These are phyloP conservation scores for Fusarium veterinarium DNA, from an alignment of 2,329 filamentous ascomycete species.

Conservation along the genomic window DNA sequence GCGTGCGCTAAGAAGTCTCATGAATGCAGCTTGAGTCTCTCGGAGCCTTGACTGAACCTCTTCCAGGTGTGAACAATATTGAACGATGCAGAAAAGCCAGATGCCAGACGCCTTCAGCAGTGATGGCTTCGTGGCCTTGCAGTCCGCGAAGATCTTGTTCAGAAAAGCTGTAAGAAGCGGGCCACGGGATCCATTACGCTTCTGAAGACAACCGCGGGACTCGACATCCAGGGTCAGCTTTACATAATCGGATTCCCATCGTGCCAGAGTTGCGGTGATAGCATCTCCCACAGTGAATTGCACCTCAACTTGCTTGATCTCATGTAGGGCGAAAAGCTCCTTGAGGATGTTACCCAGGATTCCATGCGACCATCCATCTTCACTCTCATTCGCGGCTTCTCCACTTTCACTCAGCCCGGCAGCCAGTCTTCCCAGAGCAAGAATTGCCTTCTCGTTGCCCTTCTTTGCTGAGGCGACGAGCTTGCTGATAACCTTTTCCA, in stretches of 20 bases:
- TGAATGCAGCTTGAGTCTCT: conserved; percentile 87
- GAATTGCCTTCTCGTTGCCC: conserved; percentile 83
- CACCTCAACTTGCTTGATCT: conserved; percentile 85
- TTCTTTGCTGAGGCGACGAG: conserved; percentile 78
- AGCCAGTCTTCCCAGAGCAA: conserved; percentile 81
- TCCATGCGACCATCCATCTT: conserved; percentile 50
- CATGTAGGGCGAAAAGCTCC: conserved; percentile 80
- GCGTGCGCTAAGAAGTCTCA: conserved; percentile 84
- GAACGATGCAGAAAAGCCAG: conserved; percentile 91
- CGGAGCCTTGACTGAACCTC: conserved; percentile 80
- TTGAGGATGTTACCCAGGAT: conserved; percentile 68
- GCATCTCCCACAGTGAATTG: conserved; percentile 94
- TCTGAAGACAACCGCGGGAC: conserved; percentile 49
- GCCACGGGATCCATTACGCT: conserved; percentile 54
- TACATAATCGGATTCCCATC: conserved; percentile 87
- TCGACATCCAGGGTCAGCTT: conserved; percentile 82
- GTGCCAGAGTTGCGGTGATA: conserved; percentile 78
- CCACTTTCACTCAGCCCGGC: conserved; percentile 65
- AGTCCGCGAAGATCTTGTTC: conserved; percentile 80
- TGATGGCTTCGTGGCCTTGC: conserved; percentile 86
- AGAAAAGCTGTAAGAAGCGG: conserved; percentile 66
- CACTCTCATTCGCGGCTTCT: conserved; percentile 12
- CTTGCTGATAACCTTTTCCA: conserved; percentile 66
- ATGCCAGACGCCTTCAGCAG: conserved; percentile 93
- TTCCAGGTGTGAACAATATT: conserved; percentile 84